Percentiles rank a stretch among this genome's conserved stretches.
phyloP scores from a whole-genome alignment of 345 rosid genomes.

The Pistacia vera region DNA sequence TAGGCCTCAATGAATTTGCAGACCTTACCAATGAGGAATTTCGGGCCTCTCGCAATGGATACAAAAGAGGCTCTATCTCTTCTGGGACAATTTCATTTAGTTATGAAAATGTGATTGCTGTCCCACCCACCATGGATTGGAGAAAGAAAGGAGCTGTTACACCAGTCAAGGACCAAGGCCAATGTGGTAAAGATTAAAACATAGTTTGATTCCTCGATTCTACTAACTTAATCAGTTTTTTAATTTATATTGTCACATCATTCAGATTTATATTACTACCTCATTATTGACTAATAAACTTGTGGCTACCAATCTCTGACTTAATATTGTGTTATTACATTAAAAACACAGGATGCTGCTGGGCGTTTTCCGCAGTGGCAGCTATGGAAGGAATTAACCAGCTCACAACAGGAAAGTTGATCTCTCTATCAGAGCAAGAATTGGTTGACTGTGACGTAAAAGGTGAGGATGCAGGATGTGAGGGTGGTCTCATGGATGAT shows the following conservation, averaged over 20 bases:
- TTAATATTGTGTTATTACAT: neutral
- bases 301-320: neutral
- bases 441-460: slow-evolving; percentile 35
- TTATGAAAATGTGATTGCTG: slow-evolving; percentile 15
- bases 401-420: slow-evolving; percentile 17
- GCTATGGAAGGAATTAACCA: slow-evolving; percentile 21
- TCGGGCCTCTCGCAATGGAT: slow-evolving; percentile 9
- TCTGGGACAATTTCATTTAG: neutral
- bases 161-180: slow-evolving; percentile 37
- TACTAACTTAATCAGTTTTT: no score
- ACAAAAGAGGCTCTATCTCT: neutral
- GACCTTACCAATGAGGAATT: slow-evolving; percentile 33
- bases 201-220: neutral
- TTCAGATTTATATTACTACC: neutral
- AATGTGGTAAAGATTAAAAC: slow-evolving; percentile 27
- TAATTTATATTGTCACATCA: neutral
- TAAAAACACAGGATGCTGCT: slow-evolving; percentile 22
- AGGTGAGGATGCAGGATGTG: slow-evolving; percentile 30
- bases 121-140: slow-evolving; percentile 25
- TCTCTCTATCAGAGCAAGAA: slow-evolving; percentile 34
- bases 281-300: no score
- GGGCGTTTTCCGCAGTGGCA: slow-evolving; percentile 29
- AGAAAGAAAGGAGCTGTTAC: slow-evolving; percentile 43
- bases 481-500: slow-evolving; percentile 37
- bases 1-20: slow-evolving; percentile 37